Evolutionary conservation across 169 alveolate genomes (phyloP), one percentile per base, ranked within the genome.

Genomic region (Babesia ovis): DNA sequence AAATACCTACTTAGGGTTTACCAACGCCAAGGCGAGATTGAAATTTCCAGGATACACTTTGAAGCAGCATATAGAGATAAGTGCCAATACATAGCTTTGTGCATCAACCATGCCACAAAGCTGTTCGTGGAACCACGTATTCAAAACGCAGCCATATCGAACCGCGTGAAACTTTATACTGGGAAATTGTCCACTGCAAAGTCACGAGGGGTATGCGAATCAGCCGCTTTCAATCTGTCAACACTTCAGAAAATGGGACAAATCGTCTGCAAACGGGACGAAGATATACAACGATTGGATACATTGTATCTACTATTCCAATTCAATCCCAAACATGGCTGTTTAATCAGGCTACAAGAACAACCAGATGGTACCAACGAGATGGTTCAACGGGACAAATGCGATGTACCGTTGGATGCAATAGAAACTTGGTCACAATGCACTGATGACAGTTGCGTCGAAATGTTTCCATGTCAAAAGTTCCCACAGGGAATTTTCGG

Each of bases 21-120:
- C 60, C 75, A 59, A 46, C 79, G 77, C 55, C 91, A 88, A 77
- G 85, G 73, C 46, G 79, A 84, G 68, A 88, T 88, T 18, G 91
- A 84, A 35, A 59, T 53, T 41, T 55, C 84, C 60, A 56, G 75
- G 41, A 57, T 77, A 27, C 20, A 50, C 41, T 81, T 76, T 35
- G 84, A 83, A 62, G 46, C 68, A 23, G 58, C 73, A 9, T 31
- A 82, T 25, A 67, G 68, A 53, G 67, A 88, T 11, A 64, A 72
- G 50, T 35, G 68, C 25, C 54, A 80, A 27, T 75, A 50, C 50
- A 48, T 88, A 37, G 75, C 83, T 18, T 29, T 34, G 9, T 85
- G 89, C 23, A 57, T 84, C 9, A 32, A 70, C 42, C 84, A 70
- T 31, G 88, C 83, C 3, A 51, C 70, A 1, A 67, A 53, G 41